These are phyloP conservation scores for Marasmius fiardii DNA, from an alignment of 1,284 basidiomycete species.

Conservation along the genomic window DNA sequence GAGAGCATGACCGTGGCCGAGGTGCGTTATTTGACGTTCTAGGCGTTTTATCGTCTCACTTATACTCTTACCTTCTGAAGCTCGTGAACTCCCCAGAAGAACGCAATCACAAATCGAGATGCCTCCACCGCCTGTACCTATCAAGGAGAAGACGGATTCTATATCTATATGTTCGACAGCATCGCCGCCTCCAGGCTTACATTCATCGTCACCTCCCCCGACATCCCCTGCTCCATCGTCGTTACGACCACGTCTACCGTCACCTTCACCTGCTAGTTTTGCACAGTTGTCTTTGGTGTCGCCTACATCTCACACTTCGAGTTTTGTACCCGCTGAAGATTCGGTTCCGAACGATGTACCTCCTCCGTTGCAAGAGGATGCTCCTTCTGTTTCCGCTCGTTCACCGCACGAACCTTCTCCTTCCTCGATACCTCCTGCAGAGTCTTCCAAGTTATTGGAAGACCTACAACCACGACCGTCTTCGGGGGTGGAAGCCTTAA, in stretches of 20 bases:
- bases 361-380: no score
- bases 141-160: not conserved
- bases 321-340: no score
- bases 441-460: no score
- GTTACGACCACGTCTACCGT: not conserved
- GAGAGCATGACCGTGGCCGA: not conserved
- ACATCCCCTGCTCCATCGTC: not conserved
- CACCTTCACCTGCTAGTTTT: not conserved
- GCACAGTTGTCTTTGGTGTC: not conserved
- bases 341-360: no score
- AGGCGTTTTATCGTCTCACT: no score
- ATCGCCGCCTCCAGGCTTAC: not conserved
- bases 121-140: not conserved
- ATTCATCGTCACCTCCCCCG: not conserved
- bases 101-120: not conserved
- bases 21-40: constrained; percentile 5
- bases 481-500: no score
- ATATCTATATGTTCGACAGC: no score
- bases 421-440: not conserved
- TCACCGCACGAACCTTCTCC: not conserved
- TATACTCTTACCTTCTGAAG: not conserved
- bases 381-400: no score
- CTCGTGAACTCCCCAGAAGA: not conserved
- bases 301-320: no score
- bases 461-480: no score